Evolutionary conservation across 1,284 basidiomycete species (phyloP), one percentile per base, ranked within the genome.

Genomic region (Ustilago shanxiensis): DNA sequence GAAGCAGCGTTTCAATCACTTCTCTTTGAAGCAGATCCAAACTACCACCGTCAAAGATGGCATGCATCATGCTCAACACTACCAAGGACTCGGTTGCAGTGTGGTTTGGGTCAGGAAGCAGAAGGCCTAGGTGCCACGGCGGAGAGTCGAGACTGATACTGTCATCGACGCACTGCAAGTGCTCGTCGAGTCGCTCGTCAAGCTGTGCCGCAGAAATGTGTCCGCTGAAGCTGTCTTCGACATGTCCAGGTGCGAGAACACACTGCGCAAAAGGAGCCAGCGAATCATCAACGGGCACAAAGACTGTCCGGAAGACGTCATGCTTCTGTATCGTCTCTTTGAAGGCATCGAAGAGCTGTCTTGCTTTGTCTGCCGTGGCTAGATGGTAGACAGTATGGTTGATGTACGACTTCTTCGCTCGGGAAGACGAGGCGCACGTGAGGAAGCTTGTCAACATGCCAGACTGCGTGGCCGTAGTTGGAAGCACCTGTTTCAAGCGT

Each of bases 201-300:
- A 58, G 14, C 10, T 7, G 3, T 14, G 35, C 14, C 35, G 35
- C 14, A 3, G 35, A 37, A 14, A 37, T 14, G 9, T 37, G 7
- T 14, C 14, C 35, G 35, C 9, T 10, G 35, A 55, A 47, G 49
- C 49, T 63, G 33, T 18, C 60, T 31, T 45, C 28, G 20, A 45
- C 37, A 9, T 33, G 11, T 7, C 44, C 60, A 4, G 60, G 24
- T 13, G 53, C 47, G 8, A 70, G 52, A 26, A 65, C 29, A 24
- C 67, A 70, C 57, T 70, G 67, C 14, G 67, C 67, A 31, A 65
- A 70, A 18, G 67, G 67, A 24, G 67, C 50, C n/a, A 65, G 54
- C 52, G 55, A 20, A 14, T 70, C 67, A 56, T 70, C 62, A 26
- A 70, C 26, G 1, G 67, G 56, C 20, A 70, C 44, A 41, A 65